A percentile compares a stretch with the other conserved stretches of the same genome.
phyloP scores from a whole-genome alignment of 768 basidiomycete species.

The Clitopilus passeckerianus region DNA sequence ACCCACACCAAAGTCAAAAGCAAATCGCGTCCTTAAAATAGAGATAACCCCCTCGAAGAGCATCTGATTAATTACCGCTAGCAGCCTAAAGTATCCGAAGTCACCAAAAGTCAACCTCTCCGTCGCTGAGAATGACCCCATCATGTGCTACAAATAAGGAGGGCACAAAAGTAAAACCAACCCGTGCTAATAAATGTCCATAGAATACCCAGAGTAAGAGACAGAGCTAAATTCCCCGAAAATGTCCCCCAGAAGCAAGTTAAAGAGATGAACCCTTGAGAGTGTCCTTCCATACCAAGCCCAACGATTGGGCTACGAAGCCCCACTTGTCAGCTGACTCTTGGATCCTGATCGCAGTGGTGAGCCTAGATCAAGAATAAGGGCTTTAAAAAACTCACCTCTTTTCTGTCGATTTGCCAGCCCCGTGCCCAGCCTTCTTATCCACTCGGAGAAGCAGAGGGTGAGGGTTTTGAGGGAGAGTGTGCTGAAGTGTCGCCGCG shows the following conservation, averaged over 20 bases:
- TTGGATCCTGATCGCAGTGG: conserved; percentile 48
- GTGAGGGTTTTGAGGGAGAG: conserved; percentile 56
- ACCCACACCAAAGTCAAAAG: conserved; percentile 85
- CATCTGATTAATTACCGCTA: background rate
- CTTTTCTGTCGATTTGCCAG: conserved; percentile 73
- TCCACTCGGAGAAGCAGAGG: conserved; percentile 76
- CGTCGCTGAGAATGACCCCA: background rate
- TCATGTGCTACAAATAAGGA: background rate
- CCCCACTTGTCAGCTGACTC: conserved; percentile 77
- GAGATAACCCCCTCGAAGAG: conserved; percentile 45
- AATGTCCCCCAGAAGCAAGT: conserved; percentile 4
- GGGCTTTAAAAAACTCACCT: conserved; percentile 30
- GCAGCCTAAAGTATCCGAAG: background rate
- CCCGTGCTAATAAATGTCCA: conserved; percentile 4
- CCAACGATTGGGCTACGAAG: conserved; percentile 66
- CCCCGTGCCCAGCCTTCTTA: conserved; percentile 77
- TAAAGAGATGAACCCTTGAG: background rate
- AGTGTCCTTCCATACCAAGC: conserved; percentile 32
- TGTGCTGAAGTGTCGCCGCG: conserved; percentile 72
- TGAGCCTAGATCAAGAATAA: background rate
- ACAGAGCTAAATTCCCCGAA: conserved; percentile 6
- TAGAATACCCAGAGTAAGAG: conserved; percentile 6
- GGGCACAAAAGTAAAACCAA: conserved; percentile 1
- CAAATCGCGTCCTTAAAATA: conserved; percentile 80
- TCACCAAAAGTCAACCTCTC: background rate